Conservation (phyloP, 306 rosid genomes). For the Quercus wislizeni region DNA sequence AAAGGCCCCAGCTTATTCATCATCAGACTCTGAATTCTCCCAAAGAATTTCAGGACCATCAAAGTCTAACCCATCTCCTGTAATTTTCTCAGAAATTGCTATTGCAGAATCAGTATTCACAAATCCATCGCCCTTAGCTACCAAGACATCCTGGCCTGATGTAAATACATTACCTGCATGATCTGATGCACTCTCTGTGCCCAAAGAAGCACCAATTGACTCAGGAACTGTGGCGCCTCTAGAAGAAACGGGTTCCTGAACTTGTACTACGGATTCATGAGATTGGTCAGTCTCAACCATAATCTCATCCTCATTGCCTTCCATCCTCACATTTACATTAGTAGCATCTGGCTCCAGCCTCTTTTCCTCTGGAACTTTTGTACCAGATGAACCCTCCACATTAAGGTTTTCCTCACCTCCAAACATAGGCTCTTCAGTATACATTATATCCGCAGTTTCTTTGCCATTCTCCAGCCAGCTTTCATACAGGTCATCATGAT, state of each 20-base stretch:
- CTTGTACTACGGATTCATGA: conserved; percentile 11
- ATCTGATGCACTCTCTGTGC: conserved; percentile 18
- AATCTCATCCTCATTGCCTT: conserved; percentile 27
- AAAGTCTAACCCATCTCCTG: conserved; percentile 15
- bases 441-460: conserved; percentile 12
- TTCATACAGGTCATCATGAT: conserved; percentile 36
- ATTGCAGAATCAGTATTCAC: conserved; percentile 14
- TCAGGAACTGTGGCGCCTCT: conserved; percentile 17
- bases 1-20: conserved; percentile 22
- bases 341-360: conserved; percentile 17
- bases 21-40: conserved; percentile 66
- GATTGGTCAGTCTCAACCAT: conserved; percentile 25
- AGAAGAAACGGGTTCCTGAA: conserved; percentile 26
- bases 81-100: conserved; percentile 21
- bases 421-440: conserved; percentile 25
- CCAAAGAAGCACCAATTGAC: conserved; percentile 10
- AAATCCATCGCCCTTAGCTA: conserved; percentile 5
- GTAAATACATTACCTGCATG: conserved; percentile 24
- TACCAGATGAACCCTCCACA: conserved; percentile 15
- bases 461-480: conserved; percentile 45
- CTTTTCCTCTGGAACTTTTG: conserved; percentile 24
- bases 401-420: conserved; percentile 16
- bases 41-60: conserved; percentile 66
- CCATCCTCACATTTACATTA: conserved; percentile 34
- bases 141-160: conserved; percentile 19